Evolutionary conservation across 129 eudicot species (phyloP).

Genomic region (sunflower (Helianthus annuus)): DNA sequence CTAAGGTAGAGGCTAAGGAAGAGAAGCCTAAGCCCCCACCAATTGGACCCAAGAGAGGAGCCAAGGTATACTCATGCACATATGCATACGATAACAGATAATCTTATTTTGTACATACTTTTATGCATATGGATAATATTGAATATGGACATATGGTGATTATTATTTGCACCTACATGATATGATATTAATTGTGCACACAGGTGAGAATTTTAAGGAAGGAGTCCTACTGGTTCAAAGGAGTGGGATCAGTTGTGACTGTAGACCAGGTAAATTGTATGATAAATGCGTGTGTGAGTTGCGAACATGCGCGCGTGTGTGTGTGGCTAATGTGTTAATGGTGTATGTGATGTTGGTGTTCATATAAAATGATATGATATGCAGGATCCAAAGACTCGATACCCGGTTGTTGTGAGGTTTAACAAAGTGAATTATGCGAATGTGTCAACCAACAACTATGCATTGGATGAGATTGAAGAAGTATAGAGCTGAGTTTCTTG

Average conservation of each 20-base stretch:
- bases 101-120: not conserved
- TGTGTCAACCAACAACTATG: constrained; percentile 97
- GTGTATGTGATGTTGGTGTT: constrained; percentile 2
- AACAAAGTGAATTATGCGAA: constrained; percentile 92
- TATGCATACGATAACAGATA: not conserved
- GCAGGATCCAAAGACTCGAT: constrained; percentile 94
- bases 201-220: constrained; percentile 93
- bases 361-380: constrained; percentile 7
- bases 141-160: not conserved
- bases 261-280: constrained; percentile 73
- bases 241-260: constrained; percentile 90
- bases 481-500: constrained; percentile 34
- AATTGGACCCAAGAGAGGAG: constrained; percentile 92
- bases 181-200: constrained; percentile 19
- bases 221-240: constrained; percentile 98
- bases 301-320: not conserved
- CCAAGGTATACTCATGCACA: constrained; percentile 50
- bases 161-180: not conserved
- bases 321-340: not conserved
- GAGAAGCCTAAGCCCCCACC: constrained; percentile 85
- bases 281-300: not conserved
- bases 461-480: constrained; percentile 92
- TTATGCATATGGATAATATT: too few relatives aligned
- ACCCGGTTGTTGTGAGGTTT: constrained; percentile 98
- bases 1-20: constrained; percentile 32